These are phyloP conservation scores for Globisporangium sylvaticum DNA, from an alignment of 352 stramenopile genomes.

Conservation along the genomic window DNA sequence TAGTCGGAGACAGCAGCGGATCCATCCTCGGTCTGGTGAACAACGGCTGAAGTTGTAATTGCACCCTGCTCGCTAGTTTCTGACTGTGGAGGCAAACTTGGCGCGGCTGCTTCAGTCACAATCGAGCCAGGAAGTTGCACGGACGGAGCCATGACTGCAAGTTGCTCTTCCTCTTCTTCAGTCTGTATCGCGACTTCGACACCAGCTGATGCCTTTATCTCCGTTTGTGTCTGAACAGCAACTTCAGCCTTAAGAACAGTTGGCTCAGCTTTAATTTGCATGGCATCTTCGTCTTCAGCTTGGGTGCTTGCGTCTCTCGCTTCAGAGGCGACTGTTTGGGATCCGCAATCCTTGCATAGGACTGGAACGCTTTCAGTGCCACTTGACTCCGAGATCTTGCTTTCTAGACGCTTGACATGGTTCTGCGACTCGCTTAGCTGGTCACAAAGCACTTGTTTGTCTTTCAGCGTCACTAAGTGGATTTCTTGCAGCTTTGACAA, in stretches of 20 bases:
- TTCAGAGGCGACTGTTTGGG: slow-evolving; percentile 13
- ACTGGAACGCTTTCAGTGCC: slow-evolving; percentile 13
- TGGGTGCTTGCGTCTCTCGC: slow-evolving; percentile 12
- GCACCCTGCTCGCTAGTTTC: background rate
- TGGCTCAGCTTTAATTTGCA: background rate
- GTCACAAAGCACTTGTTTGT: slow-evolving; percentile 42
- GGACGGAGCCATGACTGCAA: background rate
- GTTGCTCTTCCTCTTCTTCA: background rate
- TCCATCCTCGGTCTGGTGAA: background rate
- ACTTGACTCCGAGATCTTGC: slow-evolving; percentile 6
- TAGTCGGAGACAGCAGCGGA: slow-evolving; percentile 7
- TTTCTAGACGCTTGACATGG: slow-evolving; percentile 16
- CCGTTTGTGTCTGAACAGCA: background rate
- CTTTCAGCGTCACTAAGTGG: slow-evolving; percentile 33
- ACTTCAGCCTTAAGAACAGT: background rate
- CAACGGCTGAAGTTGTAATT: background rate
- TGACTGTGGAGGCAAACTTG: background rate
- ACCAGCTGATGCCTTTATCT: background rate
- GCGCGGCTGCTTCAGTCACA: background rate
- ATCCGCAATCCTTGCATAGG: slow-evolving; percentile 6
- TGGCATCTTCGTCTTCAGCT: background rate
- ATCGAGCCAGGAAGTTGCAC: background rate
- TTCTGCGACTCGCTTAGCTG: slow-evolving; percentile 27
- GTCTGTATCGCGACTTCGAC: slow-evolving; percentile 4
- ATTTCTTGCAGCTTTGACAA: slow-evolving; percentile 39